These are phyloP conservation scores for Zarea fungicola DNA, from an alignment of 2,329 filamentous ascomycete species.

Conservation along the genomic window DNA sequence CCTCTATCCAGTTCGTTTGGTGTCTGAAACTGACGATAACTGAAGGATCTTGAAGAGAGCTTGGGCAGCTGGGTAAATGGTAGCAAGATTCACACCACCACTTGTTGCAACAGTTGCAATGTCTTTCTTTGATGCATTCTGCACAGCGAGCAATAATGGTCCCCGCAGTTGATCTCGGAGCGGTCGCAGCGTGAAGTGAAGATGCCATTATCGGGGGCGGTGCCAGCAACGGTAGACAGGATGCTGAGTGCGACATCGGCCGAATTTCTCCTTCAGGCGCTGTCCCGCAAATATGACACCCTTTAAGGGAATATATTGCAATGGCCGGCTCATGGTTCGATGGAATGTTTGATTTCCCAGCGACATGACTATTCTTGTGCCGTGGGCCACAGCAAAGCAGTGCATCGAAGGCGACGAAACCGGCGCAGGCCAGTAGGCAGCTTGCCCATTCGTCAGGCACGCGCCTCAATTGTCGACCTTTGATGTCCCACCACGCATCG, in stretches of 20 bases:
- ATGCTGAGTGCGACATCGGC: slow-evolving; percentile 50
- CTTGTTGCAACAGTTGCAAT: slow-evolving; percentile 76
- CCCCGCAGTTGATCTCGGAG: slow-evolving; percentile 25
- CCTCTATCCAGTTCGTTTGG: slow-evolving; percentile 35
- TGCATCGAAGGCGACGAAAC: slow-evolving; percentile 78
- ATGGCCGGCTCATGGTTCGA: slow-evolving; percentile 44
- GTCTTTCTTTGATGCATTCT: slow-evolving; percentile 75
- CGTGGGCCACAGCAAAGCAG: slow-evolving; percentile 76
- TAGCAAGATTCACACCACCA: slow-evolving; percentile 94
- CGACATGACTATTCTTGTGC: slow-evolving; percentile 56
- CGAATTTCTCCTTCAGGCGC: slow-evolving; percentile 69
- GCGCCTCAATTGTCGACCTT: slow-evolving; percentile 51
- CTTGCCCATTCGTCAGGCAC: slow-evolving; percentile 63
- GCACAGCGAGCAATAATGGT: slow-evolving; percentile 69
- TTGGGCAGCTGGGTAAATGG: slow-evolving; percentile 40
- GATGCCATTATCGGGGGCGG: slow-evolving; percentile 68
- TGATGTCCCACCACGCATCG: slow-evolving; percentile 52
- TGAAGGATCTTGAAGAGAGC: slow-evolving; percentile 26
- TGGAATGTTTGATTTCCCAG: slow-evolving; percentile 32
- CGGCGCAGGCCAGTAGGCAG: slow-evolving; percentile 68
- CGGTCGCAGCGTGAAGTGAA: slow-evolving; percentile 30
- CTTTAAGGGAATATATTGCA: slow-evolving; percentile 68
- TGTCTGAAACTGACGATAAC: slow-evolving; percentile 33
- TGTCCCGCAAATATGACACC: slow-evolving; percentile 71
- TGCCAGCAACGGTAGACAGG: slow-evolving; percentile 66